These are phyloP conservation scores for Ceratocystis alfenasii DNA, from an alignment of 2,329 filamentous ascomycete genomes.

Conservation along the genomic window DNA sequence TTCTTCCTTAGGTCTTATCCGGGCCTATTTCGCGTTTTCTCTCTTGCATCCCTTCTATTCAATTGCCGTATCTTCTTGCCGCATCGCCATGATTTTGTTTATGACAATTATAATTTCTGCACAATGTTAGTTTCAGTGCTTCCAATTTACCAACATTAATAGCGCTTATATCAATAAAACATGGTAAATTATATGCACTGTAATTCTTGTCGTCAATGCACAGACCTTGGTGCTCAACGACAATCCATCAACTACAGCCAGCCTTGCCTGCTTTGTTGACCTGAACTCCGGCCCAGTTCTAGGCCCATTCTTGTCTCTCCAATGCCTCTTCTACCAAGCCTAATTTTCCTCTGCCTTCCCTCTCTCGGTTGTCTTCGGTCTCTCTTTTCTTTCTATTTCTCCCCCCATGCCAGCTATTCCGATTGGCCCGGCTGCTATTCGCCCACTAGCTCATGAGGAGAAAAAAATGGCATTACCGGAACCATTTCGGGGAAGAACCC, in stretches of 20 bases:
- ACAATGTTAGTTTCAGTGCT: neutral
- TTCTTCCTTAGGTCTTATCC: neutral
- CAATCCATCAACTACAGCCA: neutral
- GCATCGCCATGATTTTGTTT: neutral
- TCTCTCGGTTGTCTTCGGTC: neutral
- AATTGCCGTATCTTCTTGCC: neutral
- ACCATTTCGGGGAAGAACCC: neutral
- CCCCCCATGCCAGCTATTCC: neutral
- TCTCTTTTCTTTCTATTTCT: neutral
- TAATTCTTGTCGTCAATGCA: neutral
- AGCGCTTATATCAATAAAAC: neutral
- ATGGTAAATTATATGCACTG: neutral
- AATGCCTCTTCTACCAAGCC: neutral
- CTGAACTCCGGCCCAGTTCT: neutral
- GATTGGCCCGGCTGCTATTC: neutral
- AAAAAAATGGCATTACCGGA: neutral
- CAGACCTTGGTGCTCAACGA: neutral
- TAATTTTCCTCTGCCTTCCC: neutral
- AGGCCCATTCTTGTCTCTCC: neutral
- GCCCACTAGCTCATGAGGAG: neutral
- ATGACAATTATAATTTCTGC: neutral
- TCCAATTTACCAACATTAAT: neutral
- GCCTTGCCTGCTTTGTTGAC: neutral
- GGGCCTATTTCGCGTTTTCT: neutral
- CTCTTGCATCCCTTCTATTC: neutral